Conservation (phyloP, 306 rosid genomes). For the Trifolium subterraneum region DNA sequence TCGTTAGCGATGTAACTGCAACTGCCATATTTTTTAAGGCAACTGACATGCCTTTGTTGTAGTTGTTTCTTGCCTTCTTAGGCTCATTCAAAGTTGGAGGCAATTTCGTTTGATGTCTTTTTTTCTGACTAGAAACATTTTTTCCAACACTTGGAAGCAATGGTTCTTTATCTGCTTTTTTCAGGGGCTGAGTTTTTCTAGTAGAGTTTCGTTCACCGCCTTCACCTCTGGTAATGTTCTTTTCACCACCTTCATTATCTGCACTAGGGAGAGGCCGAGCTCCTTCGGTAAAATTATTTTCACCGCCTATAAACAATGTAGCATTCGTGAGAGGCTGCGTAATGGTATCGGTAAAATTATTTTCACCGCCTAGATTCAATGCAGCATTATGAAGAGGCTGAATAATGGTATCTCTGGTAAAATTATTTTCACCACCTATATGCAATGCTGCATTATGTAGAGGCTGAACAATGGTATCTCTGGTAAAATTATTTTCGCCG, state of each 20-base stretch:
- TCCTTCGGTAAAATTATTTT: slow-evolving; percentile 28
- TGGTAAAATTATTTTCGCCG: slow-evolving; percentile 33
- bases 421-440: slow-evolving; percentile 34
- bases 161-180: slow-evolving; percentile 24
- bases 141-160: slow-evolving; percentile 28
- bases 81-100: slow-evolving; percentile 37
- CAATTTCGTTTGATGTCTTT: slow-evolving; percentile 38
- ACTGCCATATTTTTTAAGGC: slow-evolving; percentile 45
- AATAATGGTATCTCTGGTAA: not conserved
- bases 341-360: slow-evolving; percentile 14
- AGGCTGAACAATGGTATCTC: slow-evolving; percentile 22
- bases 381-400: slow-evolving; percentile 14
- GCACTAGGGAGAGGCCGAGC: slow-evolving; percentile 10
- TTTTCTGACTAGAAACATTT: slow-evolving; percentile 35
- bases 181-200: slow-evolving; percentile 16
- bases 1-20: slow-evolving; percentile 51
- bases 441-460: not conserved
- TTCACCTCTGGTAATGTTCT: slow-evolving; percentile 1
- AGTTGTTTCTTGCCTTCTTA: slow-evolving; percentile 47
- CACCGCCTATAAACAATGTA: slow-evolving; percentile 16
- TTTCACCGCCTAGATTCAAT: slow-evolving; percentile 10
- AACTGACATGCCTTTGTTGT: slow-evolving; percentile 28
- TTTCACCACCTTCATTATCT: slow-evolving; percentile 7
- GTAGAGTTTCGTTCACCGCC: slow-evolving; percentile 33
- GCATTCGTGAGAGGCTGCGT: slow-evolving; percentile 13